Percentiles rank a stretch among this genome's conserved stretches.
Evolutionary conservation across 2,329 filamentous ascomycete genomes (phyloP).

Genomic region (Aureobasidium leucospermi): DNA sequence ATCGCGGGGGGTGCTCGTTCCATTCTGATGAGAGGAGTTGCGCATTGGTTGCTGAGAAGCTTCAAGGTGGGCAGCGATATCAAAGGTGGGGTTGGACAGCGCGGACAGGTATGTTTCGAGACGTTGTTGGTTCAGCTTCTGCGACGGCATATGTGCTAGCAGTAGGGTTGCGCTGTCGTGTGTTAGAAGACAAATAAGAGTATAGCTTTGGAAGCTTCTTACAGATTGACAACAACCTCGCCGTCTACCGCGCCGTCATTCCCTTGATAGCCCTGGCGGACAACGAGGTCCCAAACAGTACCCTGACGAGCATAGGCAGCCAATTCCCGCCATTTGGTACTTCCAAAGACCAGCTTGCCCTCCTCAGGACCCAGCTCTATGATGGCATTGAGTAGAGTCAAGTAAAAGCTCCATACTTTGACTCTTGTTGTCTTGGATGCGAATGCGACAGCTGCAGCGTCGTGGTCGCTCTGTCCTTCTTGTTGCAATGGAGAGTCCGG

Average conservation of each 20-base stretch:
- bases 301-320: constrained; percentile 82
- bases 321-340: constrained; percentile 73
- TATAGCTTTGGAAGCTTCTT: constrained; percentile 29
- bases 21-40: constrained; percentile 12
- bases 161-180: constrained; percentile 72
- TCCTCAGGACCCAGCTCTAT: constrained; percentile 84
- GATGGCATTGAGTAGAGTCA: constrained; percentile 86
- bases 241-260: constrained; percentile 86
- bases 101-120: constrained; percentile 85
- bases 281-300: constrained; percentile 89
- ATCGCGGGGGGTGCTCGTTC: constrained; percentile 72
- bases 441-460: constrained; percentile 61
- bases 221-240: constrained; percentile 88
- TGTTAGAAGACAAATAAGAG: background rate
- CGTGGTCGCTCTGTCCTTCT: background rate
- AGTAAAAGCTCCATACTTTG: constrained; percentile 96
- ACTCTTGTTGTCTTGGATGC: constrained; percentile 77
- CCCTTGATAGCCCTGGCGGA: constrained; percentile 78
- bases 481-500: constrained; percentile 20
- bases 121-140: constrained; percentile 75
- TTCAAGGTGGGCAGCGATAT: constrained; percentile 58
- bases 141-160: constrained; percentile 79
- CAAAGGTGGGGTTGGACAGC: constrained; percentile 63
- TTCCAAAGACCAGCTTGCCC: constrained; percentile 81
- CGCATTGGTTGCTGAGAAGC: constrained; percentile 30